Conservation (phyloP, 768 basidiomycete genomes). For the Mycena pura region DNA sequence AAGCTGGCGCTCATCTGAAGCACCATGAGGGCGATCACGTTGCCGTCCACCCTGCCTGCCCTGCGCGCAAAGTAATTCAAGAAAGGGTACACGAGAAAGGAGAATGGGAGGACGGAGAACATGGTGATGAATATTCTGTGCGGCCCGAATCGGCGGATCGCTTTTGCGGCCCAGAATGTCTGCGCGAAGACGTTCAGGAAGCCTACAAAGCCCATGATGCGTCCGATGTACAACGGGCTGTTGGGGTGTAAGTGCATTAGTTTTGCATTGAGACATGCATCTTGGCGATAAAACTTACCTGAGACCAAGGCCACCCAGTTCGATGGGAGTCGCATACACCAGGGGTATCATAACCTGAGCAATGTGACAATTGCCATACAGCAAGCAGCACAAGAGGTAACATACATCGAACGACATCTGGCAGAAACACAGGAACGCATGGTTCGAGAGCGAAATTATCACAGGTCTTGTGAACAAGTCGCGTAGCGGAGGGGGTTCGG, state of each 20-base stretch:
- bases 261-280: not conserved
- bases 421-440: not conserved
- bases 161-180: slow-evolving; percentile 54
- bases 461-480: slow-evolving; percentile 8
- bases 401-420: not conserved
- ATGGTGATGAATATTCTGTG: slow-evolving; percentile 55
- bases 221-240: slow-evolving; percentile 44
- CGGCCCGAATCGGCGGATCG: slow-evolving; percentile 61
- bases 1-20: slow-evolving; percentile 39
- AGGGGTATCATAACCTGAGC: not conserved
- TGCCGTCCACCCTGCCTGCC: slow-evolving; percentile 41
- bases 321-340: slow-evolving; percentile 16
- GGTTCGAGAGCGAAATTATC: slow-evolving; percentile 1
- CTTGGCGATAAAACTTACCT: not conserved
- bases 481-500: not conserved
- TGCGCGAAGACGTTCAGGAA: slow-evolving; percentile 63
- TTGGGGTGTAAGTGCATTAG: not conserved
- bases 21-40: slow-evolving; percentile 39
- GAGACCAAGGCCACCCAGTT: slow-evolving; percentile 9
- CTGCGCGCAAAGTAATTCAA: slow-evolving; percentile 41
- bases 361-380: not conserved
- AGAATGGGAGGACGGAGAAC: slow-evolving; percentile 33
- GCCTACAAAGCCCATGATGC: slow-evolving; percentile 54
- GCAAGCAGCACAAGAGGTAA: not conserved
- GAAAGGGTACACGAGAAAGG: slow-evolving; percentile 42